Conservation (phyloP, 306 rosid genomes). For the Fragaria nilgerrensis region DNA sequence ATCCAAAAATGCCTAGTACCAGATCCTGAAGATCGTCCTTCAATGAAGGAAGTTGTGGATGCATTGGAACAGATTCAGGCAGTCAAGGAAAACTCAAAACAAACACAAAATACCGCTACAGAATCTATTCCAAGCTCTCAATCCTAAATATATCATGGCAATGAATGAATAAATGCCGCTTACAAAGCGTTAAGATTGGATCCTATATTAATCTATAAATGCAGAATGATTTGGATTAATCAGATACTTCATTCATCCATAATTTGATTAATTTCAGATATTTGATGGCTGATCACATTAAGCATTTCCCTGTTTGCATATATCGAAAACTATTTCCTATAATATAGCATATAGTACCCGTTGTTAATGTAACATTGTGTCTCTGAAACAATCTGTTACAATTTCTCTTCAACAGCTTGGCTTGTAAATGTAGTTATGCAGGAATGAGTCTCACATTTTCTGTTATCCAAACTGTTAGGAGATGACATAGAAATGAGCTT, state of each 20-base stretch:
- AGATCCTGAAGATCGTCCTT: slow-evolving; percentile 59
- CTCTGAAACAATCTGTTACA: not conserved
- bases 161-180: not conserved
- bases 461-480: not conserved
- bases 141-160: not conserved
- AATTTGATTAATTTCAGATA: not conserved
- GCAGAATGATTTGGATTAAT: not conserved
- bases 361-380: not conserved
- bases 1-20: slow-evolving; percentile 49
- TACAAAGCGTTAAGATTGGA: not conserved
- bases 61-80: slow-evolving; percentile 50
- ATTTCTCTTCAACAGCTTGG: not conserved
- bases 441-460: not conserved
- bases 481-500: slow-evolving; percentile 12
- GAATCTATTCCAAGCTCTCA: slow-evolving; percentile 1
- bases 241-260: not conserved
- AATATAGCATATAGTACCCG: not conserved
- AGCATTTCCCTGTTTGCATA: not conserved
- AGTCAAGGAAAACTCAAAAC: slow-evolving; percentile 28
- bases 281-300: not conserved
- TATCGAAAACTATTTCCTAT: not conserved
- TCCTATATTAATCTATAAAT: not conserved
- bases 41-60: slow-evolving; percentile 60
- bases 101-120: slow-evolving; percentile 11
- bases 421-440: not conserved